Evolutionary conservation across 148 eudicot species (phyloP).

Genomic region (Chenopodium quinoa): DNA sequence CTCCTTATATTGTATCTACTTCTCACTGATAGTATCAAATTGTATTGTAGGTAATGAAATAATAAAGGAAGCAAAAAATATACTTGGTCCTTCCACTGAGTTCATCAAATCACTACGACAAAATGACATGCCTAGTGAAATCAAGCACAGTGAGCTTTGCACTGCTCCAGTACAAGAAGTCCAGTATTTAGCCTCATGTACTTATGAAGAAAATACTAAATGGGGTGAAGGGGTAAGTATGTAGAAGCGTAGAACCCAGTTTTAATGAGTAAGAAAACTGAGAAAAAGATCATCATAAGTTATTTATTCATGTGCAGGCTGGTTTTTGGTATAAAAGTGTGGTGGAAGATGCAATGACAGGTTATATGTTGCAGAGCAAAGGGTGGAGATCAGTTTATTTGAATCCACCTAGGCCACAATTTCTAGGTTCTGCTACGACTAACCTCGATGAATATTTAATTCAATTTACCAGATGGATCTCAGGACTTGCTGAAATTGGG

Average conservation of each 20-base stretch:
- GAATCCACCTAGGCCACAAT: constrained; percentile 45
- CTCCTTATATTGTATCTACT: too few species aligned
- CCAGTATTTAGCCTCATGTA: constrained; percentile 45
- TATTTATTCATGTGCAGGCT: constrained; percentile 31
- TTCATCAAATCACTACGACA: constrained; percentile 29
- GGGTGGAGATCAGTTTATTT: constrained; percentile 54
- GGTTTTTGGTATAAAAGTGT: constrained; percentile 47
- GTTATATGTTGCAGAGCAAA: constrained; percentile 41
- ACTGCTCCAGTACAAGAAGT: constrained; percentile 29
- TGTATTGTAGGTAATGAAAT: constrained; percentile 31
- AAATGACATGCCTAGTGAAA: neutral
- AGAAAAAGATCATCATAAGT: neutral
- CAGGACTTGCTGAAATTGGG: constrained; percentile 37
- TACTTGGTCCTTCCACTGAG: constrained; percentile 43
- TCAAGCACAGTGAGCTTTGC: neutral
- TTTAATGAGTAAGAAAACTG: neutral
- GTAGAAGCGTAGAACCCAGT: neutral
- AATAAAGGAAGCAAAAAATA: constrained; percentile 15
- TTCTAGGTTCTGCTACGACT: constrained; percentile 48
- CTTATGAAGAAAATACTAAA: constrained; percentile 48
- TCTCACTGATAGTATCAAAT: neutral
- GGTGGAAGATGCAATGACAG: constrained; percentile 53
- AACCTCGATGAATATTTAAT: constrained; percentile 41
- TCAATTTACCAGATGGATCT: constrained; percentile 45
- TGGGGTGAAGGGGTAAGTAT: constrained; percentile 59